Evolutionary conservation across 495 filamentous ascomycete genomes (phyloP), one percentile per base, ranked within the genome.

Genomic region (Hyaloscypha hepaticicola): DNA sequence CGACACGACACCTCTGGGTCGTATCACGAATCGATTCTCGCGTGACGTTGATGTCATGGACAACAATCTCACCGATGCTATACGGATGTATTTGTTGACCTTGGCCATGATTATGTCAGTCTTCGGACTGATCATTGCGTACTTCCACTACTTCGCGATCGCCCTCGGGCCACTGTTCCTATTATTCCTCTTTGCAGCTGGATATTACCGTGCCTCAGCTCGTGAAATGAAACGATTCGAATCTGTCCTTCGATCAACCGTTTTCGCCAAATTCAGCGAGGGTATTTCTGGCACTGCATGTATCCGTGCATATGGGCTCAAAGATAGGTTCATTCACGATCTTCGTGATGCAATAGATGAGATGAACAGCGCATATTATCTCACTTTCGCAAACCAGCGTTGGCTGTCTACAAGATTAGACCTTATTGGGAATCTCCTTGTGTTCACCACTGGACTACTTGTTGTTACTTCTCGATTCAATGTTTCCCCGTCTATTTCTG

Each of bases 41-140:
- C 92, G 93, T 70, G 95, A 99, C 74, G 88, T 97, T 52, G 90
- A 96, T 70, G 88, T 90, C 33, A 96, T 99, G 92, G 95, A 99
- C 74, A 97, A 96, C 73, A 92, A 85, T 50, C 80, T 97, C 9
- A 88, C 89, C 0, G 95, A 97, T 72, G 87, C 91, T 8, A 92
- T 99, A 80, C 85, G 95, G 64, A 96, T 97, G 85, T 99, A 95
- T 77, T 87, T 93, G 61, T 77, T 97, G 67, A 96, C 91, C 7
- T 76, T 96, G 66, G 86, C 86, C 3, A 91, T 89, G 81, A 88
- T 90, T 63, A 77, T 83, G 12, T 88, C 91, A 7, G 88, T 97
- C 29, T 93, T 97, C 72, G 81, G 87, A 24, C 79, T 97, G 55
- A 96, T 96, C 73, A 95, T 97, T 65, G 86, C 88, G 9, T 98